phyloP scores from a whole-genome alignment of 371 early-diverging fungal species.

The Mortierella sp. region DNA sequence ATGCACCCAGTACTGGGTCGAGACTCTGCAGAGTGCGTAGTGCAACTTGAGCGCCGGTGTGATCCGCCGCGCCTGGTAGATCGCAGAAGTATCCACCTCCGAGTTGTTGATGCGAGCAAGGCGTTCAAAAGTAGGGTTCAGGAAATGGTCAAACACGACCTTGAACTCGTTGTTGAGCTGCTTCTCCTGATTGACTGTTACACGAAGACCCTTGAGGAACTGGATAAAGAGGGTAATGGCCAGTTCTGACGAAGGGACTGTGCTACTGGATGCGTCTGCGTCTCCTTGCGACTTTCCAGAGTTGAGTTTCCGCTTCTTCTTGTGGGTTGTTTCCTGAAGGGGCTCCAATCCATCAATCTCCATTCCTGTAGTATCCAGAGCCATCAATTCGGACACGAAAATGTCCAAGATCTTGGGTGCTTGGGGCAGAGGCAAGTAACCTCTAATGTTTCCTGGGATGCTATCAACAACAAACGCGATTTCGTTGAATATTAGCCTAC shows the following conservation, averaged over 20 bases:
- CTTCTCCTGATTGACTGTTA: slow-evolving; percentile 61
- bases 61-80: slow-evolving; percentile 30
- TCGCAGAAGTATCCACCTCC: slow-evolving; percentile 18
- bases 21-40: slow-evolving; percentile 60
- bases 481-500: not conserved
- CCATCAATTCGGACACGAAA: slow-evolving; percentile 55
- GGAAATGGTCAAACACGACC: slow-evolving; percentile 33
- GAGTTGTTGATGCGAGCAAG: not conserved
- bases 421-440: slow-evolving; percentile 65
- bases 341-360: slow-evolving; percentile 27
- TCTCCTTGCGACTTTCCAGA: slow-evolving; percentile 57
- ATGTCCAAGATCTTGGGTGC: slow-evolving; percentile 59
- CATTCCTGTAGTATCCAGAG: slow-evolving; percentile 19
- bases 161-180: slow-evolving; percentile 41
- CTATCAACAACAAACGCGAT: not conserved
- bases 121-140: slow-evolving; percentile 41
- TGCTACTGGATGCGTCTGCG: not conserved
- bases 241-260: slow-evolving; percentile 32
- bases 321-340: slow-evolving; percentile 12
- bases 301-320: slow-evolving; percentile 50
- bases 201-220: slow-evolving; percentile 62
- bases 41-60: slow-evolving; percentile 68
- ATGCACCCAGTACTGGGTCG: slow-evolving; percentile 62
- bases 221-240: slow-evolving; percentile 59
- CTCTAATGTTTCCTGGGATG: slow-evolving; percentile 44